Conservation (phyloP, 83 land plant species). For the Picea abies region DNA sequence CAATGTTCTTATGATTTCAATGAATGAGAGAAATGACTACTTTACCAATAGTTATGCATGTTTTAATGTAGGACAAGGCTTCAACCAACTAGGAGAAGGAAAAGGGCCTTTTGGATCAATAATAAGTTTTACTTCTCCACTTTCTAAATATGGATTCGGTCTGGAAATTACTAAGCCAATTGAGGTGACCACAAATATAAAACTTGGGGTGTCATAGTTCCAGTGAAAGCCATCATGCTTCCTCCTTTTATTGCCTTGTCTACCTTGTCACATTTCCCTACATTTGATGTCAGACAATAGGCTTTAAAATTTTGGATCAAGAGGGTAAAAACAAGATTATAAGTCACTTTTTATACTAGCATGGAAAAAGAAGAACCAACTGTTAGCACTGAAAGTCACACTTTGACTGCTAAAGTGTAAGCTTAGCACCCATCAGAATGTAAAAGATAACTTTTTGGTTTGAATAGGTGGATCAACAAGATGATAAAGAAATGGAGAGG, state of each 20-base stretch:
- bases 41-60: constrained; percentile 77
- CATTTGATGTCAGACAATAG: constrained; percentile 3
- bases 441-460: too few relatives aligned
- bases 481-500: too few relatives aligned
- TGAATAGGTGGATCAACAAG: too few relatives aligned
- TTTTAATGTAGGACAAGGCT: constrained; percentile 82
- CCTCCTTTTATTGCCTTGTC: constrained; percentile 92
- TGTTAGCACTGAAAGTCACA: too few relatives aligned
- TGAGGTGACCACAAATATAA: constrained; percentile 90
- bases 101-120: constrained; percentile 79
- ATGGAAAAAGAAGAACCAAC: too few relatives aligned
- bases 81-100: constrained; percentile 68
- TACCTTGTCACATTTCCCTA: constrained; percentile 80
- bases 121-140: constrained; percentile 81
- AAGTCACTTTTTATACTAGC: not conserved
- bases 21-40: constrained; percentile 86
- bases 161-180: constrained; percentile 70
- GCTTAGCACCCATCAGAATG: too few relatives aligned
- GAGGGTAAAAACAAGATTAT: not conserved
- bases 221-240: constrained; percentile 71
- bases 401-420: too few relatives aligned
- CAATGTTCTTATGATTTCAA: constrained; percentile 10
- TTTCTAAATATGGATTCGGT: constrained; percentile 75
- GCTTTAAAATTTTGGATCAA: not conserved
- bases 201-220: constrained; percentile 86